phyloP scores from a whole-genome alignment of 2,329 filamentous ascomycete species.

The Aspergillus caelatus region DNA sequence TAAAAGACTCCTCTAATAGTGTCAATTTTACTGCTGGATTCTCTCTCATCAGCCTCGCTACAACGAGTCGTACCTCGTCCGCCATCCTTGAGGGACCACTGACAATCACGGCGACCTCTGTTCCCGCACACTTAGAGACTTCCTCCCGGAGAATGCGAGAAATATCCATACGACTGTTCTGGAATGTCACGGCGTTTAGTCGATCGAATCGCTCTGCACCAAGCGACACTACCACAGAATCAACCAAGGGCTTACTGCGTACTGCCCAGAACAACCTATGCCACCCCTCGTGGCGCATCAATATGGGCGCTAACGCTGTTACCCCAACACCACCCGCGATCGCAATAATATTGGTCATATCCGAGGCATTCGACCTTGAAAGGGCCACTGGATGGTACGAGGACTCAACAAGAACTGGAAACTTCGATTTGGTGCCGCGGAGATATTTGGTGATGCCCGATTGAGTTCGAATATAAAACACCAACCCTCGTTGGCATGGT shows the following conservation, averaged over 20 bases:
- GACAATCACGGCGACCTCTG: neutral
- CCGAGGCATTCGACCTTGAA: too few relatives aligned
- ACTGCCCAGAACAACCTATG: constrained; percentile 3
- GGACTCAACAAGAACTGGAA: constrained; percentile 4
- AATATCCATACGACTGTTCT: constrained; percentile 3
- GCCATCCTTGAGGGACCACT: constrained; percentile 6
- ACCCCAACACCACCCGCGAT: constrained; percentile 4
- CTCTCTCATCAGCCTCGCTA: neutral
- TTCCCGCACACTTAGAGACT: neutral
- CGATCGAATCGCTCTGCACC: neutral
- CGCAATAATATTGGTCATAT: neutral
- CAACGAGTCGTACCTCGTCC: constrained; percentile 5
- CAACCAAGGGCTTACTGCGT: constrained; percentile 1
- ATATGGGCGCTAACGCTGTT: neutral
- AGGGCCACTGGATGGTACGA: neutral
- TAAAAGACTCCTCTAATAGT: constrained; percentile 8
- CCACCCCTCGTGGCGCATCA: neutral
- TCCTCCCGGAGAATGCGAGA: neutral
- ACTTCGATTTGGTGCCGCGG: neutral
- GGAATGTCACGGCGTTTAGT: neutral
- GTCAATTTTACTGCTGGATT: neutral
- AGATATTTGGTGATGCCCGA: neutral
- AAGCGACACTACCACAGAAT: neutral
- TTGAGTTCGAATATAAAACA: constrained; percentile 1
- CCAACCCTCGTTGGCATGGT: neutral